Base-by-base conservation (phyloP, 257 asterid species). In the Petunia secreta region DNA sequence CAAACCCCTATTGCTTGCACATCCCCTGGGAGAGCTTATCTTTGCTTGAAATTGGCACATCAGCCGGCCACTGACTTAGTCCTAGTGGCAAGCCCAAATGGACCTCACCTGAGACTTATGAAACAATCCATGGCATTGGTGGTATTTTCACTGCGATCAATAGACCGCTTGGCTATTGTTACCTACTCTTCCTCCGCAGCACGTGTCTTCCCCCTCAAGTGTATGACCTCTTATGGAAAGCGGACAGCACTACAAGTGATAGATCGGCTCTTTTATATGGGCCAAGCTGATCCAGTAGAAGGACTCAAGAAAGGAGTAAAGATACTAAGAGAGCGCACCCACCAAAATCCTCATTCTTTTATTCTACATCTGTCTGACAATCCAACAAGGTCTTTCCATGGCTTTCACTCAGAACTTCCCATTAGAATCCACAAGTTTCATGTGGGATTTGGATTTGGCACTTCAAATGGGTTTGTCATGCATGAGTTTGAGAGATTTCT, bases 71-170 rank as follows among this genome's bases (percentile, higher is more conserved):
- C 91, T 2, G 99, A 95, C 78, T 81, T 95, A 86, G 93, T 95
- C 87, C 73, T 95, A 40, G 93, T 95, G 3, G 97, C 95, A 2
- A 91, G 94, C 79, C 96, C 97, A 2, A 89, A 90, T 14, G 98
- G 97, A 34, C 99, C 98, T 0, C 97, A 95, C 81, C 77, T 94
- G 34, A 87, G 98, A 92, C 96, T 93, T 55, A 87, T 92, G 96
- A 95, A 91, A 85, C 97, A 95, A 83, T 91, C 96, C 6, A 93
- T 95, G 98, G 94, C 97, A 0, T 75, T 92, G 65, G 95, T 88
- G 37, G 96, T 95, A 36, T 91, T 89, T 85, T 89, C 97, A 0
- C 89, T 95, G 7, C 90, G 97, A 1, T 94, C 94, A 34, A 82
- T 85, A 10, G 99, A 95, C 63, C 91, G 98, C 1, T 75, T 93